Percentiles rank a stretch among this genome's conserved stretches.
These are phyloP conservation scores for Fusarium tanahbumbuense DNA, from an alignment of 2,329 filamentous ascomycete species.

Conservation along the genomic window DNA sequence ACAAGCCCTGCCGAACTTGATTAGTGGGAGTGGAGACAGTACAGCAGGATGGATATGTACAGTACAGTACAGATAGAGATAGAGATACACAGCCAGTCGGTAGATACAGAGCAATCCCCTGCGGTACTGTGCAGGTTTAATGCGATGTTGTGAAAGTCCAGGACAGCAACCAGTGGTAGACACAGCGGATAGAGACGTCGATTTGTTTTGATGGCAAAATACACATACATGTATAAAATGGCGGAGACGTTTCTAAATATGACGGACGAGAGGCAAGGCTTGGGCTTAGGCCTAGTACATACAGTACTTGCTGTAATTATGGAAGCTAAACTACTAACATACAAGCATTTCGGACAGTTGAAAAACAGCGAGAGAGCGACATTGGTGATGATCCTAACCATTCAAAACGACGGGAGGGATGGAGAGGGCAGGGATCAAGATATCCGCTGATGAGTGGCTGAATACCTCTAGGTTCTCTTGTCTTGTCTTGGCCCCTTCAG, in stretches of 20 bases:
- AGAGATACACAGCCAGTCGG: background rate
- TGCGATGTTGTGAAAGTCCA: constrained; percentile 27
- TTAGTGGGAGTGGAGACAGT: constrained; percentile 7
- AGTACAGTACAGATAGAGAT: background rate
- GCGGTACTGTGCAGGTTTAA: constrained; percentile 20
- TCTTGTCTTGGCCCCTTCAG: background rate
- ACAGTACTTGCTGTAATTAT: background rate
- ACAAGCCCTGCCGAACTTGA: constrained; percentile 19
- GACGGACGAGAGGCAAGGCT: constrained; percentile 7
- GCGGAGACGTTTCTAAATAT: constrained; percentile 20
- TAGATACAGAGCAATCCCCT: constrained; percentile 20
- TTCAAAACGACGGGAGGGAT: background rate
- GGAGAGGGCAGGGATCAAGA: constrained; percentile 12
- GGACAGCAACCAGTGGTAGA: background rate
- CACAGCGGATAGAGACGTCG: constrained; percentile 2
- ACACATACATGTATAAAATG: background rate
- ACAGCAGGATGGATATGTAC: background rate
- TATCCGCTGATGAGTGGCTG: constrained; percentile 22
- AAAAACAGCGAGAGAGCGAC: constrained; percentile 18
- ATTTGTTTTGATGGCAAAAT: background rate
- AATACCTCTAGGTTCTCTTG: background rate
- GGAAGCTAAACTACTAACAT: background rate
- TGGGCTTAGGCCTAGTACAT: too few species aligned
- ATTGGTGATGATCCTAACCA: constrained; percentile 18
- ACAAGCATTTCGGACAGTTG: constrained; percentile 16